Evolutionary conservation across 2,329 filamentous ascomycete genomes (phyloP).

Genomic region (Leptographium procerum): DNA sequence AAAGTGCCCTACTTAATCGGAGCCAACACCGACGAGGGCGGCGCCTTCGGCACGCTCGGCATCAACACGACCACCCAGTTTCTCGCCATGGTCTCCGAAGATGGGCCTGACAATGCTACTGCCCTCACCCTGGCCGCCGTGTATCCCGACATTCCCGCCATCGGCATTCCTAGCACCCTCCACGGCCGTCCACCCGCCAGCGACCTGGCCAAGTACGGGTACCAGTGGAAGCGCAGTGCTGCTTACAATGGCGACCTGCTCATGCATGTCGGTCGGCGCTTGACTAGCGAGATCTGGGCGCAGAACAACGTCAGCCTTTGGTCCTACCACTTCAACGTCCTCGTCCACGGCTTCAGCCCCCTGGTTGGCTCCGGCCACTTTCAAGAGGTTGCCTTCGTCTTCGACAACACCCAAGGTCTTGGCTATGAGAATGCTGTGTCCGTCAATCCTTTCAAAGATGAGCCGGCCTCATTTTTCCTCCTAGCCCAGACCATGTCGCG

Average conservation of each 20-base stretch:
- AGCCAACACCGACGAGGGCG: conserved; percentile 54
- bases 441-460: conserved; percentile 25
- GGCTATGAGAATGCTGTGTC: conserved; percentile 23
- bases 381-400: conserved; percentile 41
- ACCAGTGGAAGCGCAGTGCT: conserved; percentile 2
- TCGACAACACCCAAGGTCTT: conserved; percentile 36
- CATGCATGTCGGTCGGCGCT: neutral
- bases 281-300: conserved; percentile 10
- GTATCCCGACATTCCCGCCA: conserved; percentile 31
- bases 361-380: conserved; percentile 24
- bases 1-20: conserved; percentile 50
- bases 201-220: neutral
- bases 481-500: conserved; percentile 36
- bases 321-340: conserved; percentile 33
- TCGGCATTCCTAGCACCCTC: conserved; percentile 30
- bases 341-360: conserved; percentile 11
- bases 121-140: neutral
- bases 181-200: neutral
- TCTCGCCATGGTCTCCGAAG: neutral
- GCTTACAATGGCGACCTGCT: conserved; percentile 13
- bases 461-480: conserved; percentile 27
- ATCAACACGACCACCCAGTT: conserved; percentile 49
- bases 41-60: conserved; percentile 45
- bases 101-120: neutral
- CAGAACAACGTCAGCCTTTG: conserved; percentile 15